These are phyloP conservation scores for Podaxis carcinomalis DNA, from an alignment of 768 basidiomycete species.

Conservation along the genomic window DNA sequence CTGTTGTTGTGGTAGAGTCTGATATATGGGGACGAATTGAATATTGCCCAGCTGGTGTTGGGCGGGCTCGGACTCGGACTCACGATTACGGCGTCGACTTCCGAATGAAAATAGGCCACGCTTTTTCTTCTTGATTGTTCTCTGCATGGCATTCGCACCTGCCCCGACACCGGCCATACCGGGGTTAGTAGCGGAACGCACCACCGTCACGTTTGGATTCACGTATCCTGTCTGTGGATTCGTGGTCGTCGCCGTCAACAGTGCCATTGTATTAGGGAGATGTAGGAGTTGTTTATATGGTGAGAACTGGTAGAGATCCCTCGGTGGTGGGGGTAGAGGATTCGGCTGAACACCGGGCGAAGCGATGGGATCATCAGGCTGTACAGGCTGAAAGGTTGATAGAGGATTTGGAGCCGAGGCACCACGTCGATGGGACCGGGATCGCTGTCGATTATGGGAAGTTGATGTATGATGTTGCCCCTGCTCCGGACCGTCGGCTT, in stretches of 20 bases:
- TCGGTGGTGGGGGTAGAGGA: slow-evolving; percentile 62
- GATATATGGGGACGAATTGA: slow-evolving; percentile 9
- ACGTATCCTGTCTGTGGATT: neutral
- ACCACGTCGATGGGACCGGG: neutral
- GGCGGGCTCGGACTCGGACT: neutral
- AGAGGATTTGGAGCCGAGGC: slow-evolving; percentile 9
- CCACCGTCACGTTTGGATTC: neutral
- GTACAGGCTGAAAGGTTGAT: slow-evolving; percentile 14
- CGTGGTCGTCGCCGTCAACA: slow-evolving; percentile 17
- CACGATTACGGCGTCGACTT: neutral
- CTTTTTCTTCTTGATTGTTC: neutral
- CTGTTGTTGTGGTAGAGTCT: neutral
- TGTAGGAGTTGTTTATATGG: slow-evolving; percentile 54
- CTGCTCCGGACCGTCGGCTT: slow-evolving; percentile 16
- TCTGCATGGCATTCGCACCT: neutral
- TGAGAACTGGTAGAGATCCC: slow-evolving; percentile 52
- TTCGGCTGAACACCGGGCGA: slow-evolving; percentile 30
- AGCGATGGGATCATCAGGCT: slow-evolving; percentile 18
- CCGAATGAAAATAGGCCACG: slow-evolving; percentile 5
- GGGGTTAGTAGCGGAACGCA: slow-evolving; percentile 5
- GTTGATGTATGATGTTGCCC: slow-evolving; percentile 7
- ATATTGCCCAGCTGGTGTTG: neutral
- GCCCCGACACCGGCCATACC: slow-evolving; percentile 12
- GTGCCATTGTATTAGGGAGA: slow-evolving; percentile 42
- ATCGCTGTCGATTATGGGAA: slow-evolving; percentile 5